phyloP scores from a whole-genome alignment of 352 stramenopile genomes.

The Phytophthora megakarya region DNA sequence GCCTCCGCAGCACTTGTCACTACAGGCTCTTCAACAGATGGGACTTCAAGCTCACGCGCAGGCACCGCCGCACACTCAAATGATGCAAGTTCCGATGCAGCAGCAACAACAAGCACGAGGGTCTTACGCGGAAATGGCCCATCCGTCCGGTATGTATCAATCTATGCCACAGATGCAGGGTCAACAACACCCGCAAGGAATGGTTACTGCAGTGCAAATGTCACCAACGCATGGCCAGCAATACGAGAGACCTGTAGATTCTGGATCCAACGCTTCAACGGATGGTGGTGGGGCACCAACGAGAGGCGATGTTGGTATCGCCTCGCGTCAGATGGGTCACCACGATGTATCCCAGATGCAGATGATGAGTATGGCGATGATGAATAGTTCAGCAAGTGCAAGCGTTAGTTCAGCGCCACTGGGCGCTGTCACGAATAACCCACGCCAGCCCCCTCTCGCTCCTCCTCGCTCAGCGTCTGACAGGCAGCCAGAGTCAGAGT shows the following conservation, averaged over 20 bases:
- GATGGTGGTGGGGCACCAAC: constrained; percentile 17
- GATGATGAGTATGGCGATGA: constrained; percentile 66
- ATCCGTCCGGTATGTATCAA: constrained; percentile 56
- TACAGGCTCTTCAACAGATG: constrained; percentile 73
- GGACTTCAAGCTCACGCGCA: constrained; percentile 45
- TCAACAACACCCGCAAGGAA: constrained; percentile 37
- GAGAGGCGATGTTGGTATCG: constrained; percentile 19
- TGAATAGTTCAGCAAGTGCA: constrained; percentile 39
- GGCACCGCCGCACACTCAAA: constrained; percentile 48
- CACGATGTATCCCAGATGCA: constrained; percentile 53
- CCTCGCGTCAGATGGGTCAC: constrained; percentile 30
- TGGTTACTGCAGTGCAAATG: constrained; percentile 33
- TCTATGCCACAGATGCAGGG: constrained; percentile 48
- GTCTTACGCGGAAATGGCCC: constrained; percentile 52
- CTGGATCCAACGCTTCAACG: constrained; percentile 9
- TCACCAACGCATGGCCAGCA: constrained; percentile 30
- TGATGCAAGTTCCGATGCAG: constrained; percentile 65
- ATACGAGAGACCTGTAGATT: constrained; percentile 38
- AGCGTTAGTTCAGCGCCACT: constrained; percentile 16
- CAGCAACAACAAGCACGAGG: constrained; percentile 48
- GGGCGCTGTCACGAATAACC: constrained; percentile 22
- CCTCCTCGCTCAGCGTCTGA: constrained; percentile 30
- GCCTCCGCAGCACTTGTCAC: constrained; percentile 44
- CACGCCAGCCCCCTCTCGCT: constrained; percentile 22
- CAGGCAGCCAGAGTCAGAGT: constrained; percentile 20